These are phyloP conservation scores for Coemansia sp. DNA, from an alignment of 192 early-diverging fungal genomes.

Conservation along the genomic window DNA sequence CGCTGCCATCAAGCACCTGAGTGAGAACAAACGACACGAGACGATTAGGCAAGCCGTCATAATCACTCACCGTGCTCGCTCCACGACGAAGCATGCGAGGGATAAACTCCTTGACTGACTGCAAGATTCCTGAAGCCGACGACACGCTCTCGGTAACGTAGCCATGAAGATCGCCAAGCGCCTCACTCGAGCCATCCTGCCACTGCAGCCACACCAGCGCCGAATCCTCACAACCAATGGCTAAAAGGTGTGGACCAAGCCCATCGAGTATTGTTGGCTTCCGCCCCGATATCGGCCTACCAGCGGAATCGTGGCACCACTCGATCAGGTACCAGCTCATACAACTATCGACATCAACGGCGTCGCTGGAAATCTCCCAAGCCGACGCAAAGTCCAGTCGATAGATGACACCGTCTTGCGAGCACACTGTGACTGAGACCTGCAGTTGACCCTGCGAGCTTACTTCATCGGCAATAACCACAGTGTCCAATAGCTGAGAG, in stretches of 20 bases:
- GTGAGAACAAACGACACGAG: slow-evolving; percentile 33
- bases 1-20: slow-evolving; percentile 38
- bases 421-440: slow-evolving; percentile 36
- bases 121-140: slow-evolving; percentile 34
- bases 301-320: slow-evolving; percentile 28
- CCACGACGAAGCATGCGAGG: slow-evolving; percentile 47
- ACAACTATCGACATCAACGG: slow-evolving; percentile 29
- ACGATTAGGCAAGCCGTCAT: slow-evolving; percentile 8
- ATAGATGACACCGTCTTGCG: slow-evolving; percentile 37
- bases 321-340: slow-evolving; percentile 48
- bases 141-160: slow-evolving; percentile 33
- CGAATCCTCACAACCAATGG: slow-evolving; percentile 35
- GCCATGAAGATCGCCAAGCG: slow-evolving; percentile 27
- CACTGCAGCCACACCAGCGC: slow-evolving; percentile 48
- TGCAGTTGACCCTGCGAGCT: slow-evolving; percentile 13
- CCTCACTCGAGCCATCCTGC: slow-evolving; percentile 20
- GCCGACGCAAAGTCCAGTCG: slow-evolving; percentile 41
- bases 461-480: slow-evolving; percentile 31
- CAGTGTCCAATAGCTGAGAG: slow-evolving; percentile 23
- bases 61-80: slow-evolving; percentile 13
- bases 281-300: slow-evolving; percentile 1
- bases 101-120: slow-evolving; percentile 41
- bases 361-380: slow-evolving; percentile 41
- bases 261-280: slow-evolving; percentile 34
- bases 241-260: slow-evolving; percentile 10